phyloP scores from a whole-genome alignment of 2,329 filamentous ascomycete genomes.

The Colletotrichum siamense region DNA sequence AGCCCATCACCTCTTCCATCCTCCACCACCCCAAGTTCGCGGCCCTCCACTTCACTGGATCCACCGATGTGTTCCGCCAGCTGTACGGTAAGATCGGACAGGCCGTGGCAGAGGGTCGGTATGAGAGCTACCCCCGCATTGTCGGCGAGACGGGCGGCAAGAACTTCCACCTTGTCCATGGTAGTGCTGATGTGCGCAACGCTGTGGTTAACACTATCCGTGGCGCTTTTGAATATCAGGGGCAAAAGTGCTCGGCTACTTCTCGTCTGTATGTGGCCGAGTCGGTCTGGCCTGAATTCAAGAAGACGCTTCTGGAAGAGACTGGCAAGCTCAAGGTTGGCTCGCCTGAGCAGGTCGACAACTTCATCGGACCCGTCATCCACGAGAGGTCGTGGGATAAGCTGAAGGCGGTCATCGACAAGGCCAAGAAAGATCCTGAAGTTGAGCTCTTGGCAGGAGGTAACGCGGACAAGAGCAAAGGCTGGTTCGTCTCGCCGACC shows the following conservation, averaged over 20 bases:
- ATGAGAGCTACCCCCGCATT: slow-evolving; percentile 84
- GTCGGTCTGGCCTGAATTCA: slow-evolving; percentile 77
- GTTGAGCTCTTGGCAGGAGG: slow-evolving; percentile 79
- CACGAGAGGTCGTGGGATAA: slow-evolving; percentile 83
- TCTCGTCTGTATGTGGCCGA: slow-evolving; percentile 80
- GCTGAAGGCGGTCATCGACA: slow-evolving; percentile 76
- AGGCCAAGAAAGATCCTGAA: slow-evolving; percentile 74
- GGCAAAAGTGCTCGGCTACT: slow-evolving; percentile 89
- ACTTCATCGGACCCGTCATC: slow-evolving; percentile 89
- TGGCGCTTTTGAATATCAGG: slow-evolving; percentile 89
- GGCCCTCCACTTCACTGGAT: slow-evolving; percentile 94
- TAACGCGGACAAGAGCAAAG: slow-evolving; percentile 76
- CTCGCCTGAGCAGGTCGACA: slow-evolving; percentile 68
- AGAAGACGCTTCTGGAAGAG: slow-evolving; percentile 68
- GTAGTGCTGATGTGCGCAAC: slow-evolving; percentile 77
- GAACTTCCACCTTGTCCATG: slow-evolving; percentile 89
- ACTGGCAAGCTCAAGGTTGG: slow-evolving; percentile 75
- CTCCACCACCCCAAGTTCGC: slow-evolving; percentile 82
- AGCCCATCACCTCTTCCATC: slow-evolving; percentile 79
- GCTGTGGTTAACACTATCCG: slow-evolving; percentile 83
- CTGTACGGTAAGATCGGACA: slow-evolving; percentile 86
- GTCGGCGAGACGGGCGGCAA: slow-evolving; percentile 93
- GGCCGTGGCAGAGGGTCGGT: slow-evolving; percentile 83
- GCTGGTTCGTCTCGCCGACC: slow-evolving; percentile 85
- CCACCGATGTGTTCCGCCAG: slow-evolving; percentile 87